phyloP scores from a whole-genome alignment of 441 rosid species.

The Kokia cookei region DNA sequence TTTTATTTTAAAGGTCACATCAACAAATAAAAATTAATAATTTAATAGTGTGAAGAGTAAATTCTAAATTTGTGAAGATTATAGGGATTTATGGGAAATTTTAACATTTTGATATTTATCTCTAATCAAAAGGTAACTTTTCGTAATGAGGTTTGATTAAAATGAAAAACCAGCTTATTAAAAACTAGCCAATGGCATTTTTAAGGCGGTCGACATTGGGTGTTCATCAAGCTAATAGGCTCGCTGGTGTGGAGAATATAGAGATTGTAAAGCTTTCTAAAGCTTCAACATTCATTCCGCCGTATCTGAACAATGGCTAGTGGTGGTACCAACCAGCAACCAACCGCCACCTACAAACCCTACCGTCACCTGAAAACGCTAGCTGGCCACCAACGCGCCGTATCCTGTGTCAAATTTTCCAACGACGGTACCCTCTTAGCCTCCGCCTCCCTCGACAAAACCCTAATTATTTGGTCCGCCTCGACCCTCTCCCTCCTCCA shows the following conservation, averaged over 20 bases:
- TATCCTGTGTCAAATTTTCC: constrained; percentile 87
- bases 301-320: constrained; percentile 5
- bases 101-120: too few relatives aligned
- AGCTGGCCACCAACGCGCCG: constrained; percentile 51
- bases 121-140: too few relatives aligned
- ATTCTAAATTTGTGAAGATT: too few relatives aligned
- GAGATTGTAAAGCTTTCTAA: background rate
- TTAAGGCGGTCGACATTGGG: too few relatives aligned
- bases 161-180: too few relatives aligned
- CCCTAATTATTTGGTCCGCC: constrained; percentile 76
- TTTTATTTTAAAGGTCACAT: too few relatives aligned
- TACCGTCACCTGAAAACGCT: constrained; percentile 61
- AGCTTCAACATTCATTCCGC: background rate
- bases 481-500: constrained; percentile 48
- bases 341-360: constrained; percentile 37
- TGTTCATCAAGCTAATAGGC: background rate
- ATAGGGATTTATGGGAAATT: too few relatives aligned
- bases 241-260: background rate
- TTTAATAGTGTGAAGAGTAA: too few relatives aligned
- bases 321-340: constrained; percentile 24
- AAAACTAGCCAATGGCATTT: too few relatives aligned
- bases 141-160: too few relatives aligned
- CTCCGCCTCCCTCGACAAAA: constrained; percentile 80
- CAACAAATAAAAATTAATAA: too few relatives aligned
- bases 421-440: constrained; percentile 81